Percentiles rank a stretch among this genome's conserved stretches.
These are phyloP conservation scores for Diospyros kaki DNA, from an alignment of 148 eudicot genomes.

Conservation along the genomic window DNA sequence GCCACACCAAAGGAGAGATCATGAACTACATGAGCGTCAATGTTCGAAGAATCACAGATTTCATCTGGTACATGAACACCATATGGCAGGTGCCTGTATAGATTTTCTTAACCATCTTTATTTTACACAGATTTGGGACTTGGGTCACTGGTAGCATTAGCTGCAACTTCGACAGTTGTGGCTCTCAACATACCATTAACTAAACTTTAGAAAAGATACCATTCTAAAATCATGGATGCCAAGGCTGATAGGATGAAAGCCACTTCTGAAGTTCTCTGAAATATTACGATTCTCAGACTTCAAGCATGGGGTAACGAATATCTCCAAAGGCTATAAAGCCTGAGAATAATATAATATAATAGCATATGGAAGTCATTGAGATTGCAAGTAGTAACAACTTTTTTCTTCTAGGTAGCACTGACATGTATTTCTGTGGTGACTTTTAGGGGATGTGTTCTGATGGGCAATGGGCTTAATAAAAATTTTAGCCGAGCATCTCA, in stretches of 20 bases:
- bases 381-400: conserved; percentile 56
- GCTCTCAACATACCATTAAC: conserved; percentile 79
- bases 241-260: conserved; percentile 89
- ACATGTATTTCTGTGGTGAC: conserved; percentile 79
- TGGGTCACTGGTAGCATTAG: conserved; percentile 73
- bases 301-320: conserved; percentile 94
- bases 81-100: conserved; percentile 85
- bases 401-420: conserved; percentile 95
- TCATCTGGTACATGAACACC: conserved; percentile 81
- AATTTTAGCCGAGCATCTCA: too few relatives aligned
- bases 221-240: conserved; percentile 78
- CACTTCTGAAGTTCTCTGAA: conserved; percentile 87
- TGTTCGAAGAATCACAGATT: conserved; percentile 75
- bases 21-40: conserved; percentile 96
- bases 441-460: conserved; percentile 70
- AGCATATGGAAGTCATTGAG: conserved; percentile 87
- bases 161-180: conserved; percentile 67
- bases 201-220: conserved; percentile 63
- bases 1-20: conserved; percentile 86
- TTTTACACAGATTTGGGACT: conserved; percentile 63
- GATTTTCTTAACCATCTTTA: conserved; percentile 65
- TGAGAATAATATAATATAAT: conserved; percentile 56
- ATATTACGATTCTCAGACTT: conserved; percentile 84
- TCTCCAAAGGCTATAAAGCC: conserved; percentile 48
- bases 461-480: too few relatives aligned